phyloP scores from a whole-genome alignment of 164 flowering plant genomes.

The Stephania yunnanensis region DNA sequence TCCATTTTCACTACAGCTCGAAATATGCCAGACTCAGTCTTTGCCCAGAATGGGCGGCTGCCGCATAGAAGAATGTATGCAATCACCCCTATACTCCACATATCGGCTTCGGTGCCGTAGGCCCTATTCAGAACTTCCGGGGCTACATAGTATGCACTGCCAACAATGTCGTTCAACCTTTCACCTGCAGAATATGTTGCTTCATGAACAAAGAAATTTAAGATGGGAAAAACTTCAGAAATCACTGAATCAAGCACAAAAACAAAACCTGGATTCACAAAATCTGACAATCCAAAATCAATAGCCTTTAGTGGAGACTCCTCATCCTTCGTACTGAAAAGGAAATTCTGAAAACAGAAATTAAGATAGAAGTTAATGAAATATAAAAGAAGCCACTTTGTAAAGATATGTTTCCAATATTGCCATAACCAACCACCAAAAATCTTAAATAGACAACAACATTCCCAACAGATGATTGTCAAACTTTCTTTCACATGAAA shows the following conservation, averaged over 20 bases:
- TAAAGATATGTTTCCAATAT: not conserved
- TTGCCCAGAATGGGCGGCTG: constrained; percentile 95
- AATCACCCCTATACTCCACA: constrained; percentile 98
- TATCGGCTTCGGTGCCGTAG: constrained; percentile 93
- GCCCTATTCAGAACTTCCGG: constrained; percentile 94
- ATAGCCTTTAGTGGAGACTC: constrained; percentile 71
- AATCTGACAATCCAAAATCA: constrained; percentile 95
- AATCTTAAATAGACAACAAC: not conserved
- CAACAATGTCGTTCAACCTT: constrained; percentile 90
- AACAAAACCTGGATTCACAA: constrained; percentile 78
- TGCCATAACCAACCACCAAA: not conserved
- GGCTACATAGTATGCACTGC: constrained; percentile 96
- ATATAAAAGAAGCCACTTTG: not conserved
- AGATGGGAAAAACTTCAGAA: not conserved
- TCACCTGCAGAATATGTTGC: constrained; percentile 54
- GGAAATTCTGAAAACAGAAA: constrained; percentile 67
- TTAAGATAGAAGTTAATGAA: not conserved
- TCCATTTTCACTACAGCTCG: constrained; percentile 80
- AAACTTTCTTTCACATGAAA: not conserved
- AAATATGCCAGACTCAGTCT: constrained; percentile 95
- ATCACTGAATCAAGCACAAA: not conserved
- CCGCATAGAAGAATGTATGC: constrained; percentile 96
- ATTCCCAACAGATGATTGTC: not conserved
- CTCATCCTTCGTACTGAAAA: constrained; percentile 67
- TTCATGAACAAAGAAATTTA: not conserved